A percentile compares a stretch with the other conserved stretches of the same genome.
Conservation (phyloP, 139 green algal species). For the Microglena sp. region DNA sequence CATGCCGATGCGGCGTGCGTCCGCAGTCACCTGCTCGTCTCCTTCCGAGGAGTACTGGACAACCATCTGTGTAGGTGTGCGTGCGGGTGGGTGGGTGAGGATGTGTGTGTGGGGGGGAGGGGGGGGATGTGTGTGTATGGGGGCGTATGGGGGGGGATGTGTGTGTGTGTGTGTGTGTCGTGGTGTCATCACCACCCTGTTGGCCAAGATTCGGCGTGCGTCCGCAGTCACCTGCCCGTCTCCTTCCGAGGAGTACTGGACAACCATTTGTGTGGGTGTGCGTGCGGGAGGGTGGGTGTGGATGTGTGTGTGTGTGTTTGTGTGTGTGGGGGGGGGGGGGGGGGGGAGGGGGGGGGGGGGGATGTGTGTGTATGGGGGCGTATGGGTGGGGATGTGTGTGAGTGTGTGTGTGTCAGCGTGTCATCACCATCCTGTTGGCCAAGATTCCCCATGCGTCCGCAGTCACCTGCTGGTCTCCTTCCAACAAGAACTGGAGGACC, state of each 20-base stretch:
- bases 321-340: no score
- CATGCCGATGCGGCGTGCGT: constrained; percentile 60
- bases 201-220: constrained; percentile 54
- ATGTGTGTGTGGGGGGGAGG: not conserved
- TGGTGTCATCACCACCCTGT: no score
- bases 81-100: not conserved
- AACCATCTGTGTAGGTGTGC: constrained; percentile 29
- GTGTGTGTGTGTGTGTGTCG: no score
- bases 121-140: no score
- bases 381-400: no score
- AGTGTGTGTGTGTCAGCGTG: no score
- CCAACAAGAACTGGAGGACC: constrained; percentile 32
- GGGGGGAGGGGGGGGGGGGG: no score
- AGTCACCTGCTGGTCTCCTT: constrained; percentile 55
- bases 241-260: constrained; percentile 36
- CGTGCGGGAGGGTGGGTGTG: not conserved
- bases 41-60: constrained; percentile 38
- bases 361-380: no score
- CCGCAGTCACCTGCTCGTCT: constrained; percentile 53
- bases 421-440: no score
- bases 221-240: constrained; percentile 61
- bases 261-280: constrained; percentile 29
- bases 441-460: constrained; percentile 61
- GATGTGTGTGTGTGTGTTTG: not conserved
- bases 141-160: no score